Conservation (phyloP, 176 grass and related monocot species). For the Pontederia paniculata region DNA sequence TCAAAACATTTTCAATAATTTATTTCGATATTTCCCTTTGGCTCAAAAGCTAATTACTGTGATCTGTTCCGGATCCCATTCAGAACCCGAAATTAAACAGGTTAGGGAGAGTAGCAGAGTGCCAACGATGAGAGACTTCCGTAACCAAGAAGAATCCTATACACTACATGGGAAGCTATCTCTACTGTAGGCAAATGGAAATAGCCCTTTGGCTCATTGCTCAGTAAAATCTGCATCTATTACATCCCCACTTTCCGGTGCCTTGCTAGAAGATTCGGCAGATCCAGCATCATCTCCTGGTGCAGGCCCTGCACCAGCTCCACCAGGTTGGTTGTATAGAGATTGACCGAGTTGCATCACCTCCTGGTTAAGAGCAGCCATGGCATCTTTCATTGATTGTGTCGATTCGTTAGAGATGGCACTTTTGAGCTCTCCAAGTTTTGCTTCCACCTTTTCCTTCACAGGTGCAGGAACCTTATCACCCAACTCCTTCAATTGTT, state of each 20-base stretch:
- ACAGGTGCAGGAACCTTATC: conserved; percentile 74
- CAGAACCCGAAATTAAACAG: no score
- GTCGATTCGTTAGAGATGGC: conserved; percentile 61
- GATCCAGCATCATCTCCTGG: conserved; percentile 37
- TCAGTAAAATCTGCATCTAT: conserved; percentile 78
- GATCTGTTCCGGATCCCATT: no score
- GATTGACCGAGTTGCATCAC: conserved; percentile 91
- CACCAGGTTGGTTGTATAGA: conserved; percentile 70
- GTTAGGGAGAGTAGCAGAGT: no score
- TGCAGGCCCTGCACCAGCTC: conserved; percentile 21
- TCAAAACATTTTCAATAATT: no score
- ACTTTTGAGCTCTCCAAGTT: conserved; percentile 68
- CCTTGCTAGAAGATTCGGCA: conserved; percentile 23
- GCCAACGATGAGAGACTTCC: no score
- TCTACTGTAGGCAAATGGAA: no score
- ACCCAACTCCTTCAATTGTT: conserved; percentile 85
- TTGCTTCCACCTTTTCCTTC: conserved; percentile 71
- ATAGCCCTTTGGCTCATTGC: no score
- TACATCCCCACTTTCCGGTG: conserved; percentile 54
- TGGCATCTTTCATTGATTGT: conserved; percentile 66
- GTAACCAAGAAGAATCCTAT: no score
- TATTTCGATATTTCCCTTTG: no score
- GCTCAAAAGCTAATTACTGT: no score
- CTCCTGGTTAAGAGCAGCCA: conserved; percentile 83
- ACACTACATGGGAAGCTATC: no score